These are phyloP conservation scores for Trichoderma pleuroti DNA, from an alignment of 2,329 filamentous ascomycete species.

Conservation along the genomic window DNA sequence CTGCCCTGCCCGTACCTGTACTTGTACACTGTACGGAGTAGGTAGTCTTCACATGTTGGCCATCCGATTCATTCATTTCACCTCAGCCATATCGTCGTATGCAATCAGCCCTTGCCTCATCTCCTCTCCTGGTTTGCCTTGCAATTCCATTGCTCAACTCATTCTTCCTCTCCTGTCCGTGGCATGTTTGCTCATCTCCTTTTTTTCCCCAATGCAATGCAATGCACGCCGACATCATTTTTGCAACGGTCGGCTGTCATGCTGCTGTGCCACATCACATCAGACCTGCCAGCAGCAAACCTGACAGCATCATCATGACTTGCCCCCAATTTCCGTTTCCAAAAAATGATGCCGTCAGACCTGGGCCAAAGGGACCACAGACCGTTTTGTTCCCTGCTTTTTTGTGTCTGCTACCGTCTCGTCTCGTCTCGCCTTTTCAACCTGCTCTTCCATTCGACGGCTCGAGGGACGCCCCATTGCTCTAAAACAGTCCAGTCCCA, in stretches of 20 bases:
- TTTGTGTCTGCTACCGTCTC: background rate
- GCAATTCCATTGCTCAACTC: background rate
- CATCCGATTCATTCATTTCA: too few relatives aligned
- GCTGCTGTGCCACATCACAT: background rate
- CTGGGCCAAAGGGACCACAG: background rate
- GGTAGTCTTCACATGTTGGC: background rate
- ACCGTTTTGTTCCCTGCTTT: background rate
- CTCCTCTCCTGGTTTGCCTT: background rate
- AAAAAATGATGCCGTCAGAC: background rate
- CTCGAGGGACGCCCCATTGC: background rate
- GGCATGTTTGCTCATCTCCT: background rate
- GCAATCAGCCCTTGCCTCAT: background rate
- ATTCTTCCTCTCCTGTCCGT: background rate
- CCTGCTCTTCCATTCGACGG: background rate
- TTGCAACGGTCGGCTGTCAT: background rate
- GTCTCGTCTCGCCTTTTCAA: background rate
- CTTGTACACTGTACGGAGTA: background rate
- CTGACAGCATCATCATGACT: conserved; percentile 8
- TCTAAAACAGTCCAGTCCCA: background rate
- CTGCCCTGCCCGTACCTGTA: background rate
- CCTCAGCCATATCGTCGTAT: background rate
- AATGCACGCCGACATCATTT: background rate
- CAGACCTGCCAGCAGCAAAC: background rate
- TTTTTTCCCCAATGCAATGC: background rate
- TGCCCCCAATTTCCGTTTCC: background rate